Evolutionary conservation across 371 early-diverging fungal genomes (phyloP), one percentile per base, ranked within the genome.

Genomic region (Mucor plumbeus): DNA sequence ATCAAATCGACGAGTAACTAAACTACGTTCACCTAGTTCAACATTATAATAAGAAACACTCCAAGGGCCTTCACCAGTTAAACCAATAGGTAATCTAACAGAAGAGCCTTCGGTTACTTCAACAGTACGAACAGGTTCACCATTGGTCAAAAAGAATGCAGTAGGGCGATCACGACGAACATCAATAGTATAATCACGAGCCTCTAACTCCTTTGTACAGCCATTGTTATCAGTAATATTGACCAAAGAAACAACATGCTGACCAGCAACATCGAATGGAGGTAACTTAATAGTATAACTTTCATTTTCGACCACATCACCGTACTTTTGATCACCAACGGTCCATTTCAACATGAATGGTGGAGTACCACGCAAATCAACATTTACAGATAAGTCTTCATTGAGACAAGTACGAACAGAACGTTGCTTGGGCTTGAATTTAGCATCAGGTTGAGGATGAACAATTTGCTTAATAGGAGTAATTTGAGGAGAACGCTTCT

Each of bases 11-110:
- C 61, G 21, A 0, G 48, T 66, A 9, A 58, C 60, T 9, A 36
- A 62, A 19, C 69, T 64, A 5, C 60, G 64, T 9, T 69, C 71
- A 1, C 69, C 72, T 5, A 65, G 57, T 50, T 74, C 73, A 3
- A 79, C 63, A 58, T 81, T 75, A 19, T 77, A 77, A 39, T 81
- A 84, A 4, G 71, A 50, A 0, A 84, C 71, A 17, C 55, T 60
- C 84, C 84, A 84, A 21, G 84, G 84, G 0, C 77, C 78, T 65
- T 84, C 82, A 47, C 84, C 84, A 1, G 82, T 79, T 15, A 84
- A 60, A 10, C 82, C 75, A 5, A 84, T 60, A 9, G 82, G 84
- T 11, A 84, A 58, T 4, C 58, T 47, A 6, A 74, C 75, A 5
- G 48, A 53, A 5, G 72, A 43, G 5, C 82, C 82, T 64, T 84